These are phyloP conservation scores for Penicillium sp. DNA, from an alignment of 2,329 filamentous ascomycete genomes.

Conservation along the genomic window DNA sequence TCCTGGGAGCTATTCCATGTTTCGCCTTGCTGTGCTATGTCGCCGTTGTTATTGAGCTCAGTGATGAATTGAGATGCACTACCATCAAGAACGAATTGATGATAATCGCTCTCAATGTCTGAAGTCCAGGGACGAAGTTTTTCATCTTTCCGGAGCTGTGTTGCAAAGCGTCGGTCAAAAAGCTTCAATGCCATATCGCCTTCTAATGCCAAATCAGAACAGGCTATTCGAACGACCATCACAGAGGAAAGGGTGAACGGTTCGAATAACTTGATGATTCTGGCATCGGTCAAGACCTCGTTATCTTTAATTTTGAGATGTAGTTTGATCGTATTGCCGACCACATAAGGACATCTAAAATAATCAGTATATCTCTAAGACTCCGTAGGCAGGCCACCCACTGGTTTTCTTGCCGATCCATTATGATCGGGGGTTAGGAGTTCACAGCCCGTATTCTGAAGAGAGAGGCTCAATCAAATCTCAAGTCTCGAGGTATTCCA, in stretches of 20 bases:
- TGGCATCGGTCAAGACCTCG: neutral
- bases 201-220: slow-evolving; percentile 1
- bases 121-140: slow-evolving; percentile 12
- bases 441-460: too few species aligned
- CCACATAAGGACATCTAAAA: slow-evolving; percentile 11
- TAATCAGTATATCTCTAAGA: neutral
- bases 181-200: slow-evolving; percentile 19
- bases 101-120: slow-evolving; percentile 14
- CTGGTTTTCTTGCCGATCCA: too few species aligned
- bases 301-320: neutral
- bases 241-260: slow-evolving; percentile 18
- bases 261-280: slow-evolving; percentile 15
- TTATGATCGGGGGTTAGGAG: too few species aligned
- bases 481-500: too few species aligned
- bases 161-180: slow-evolving; percentile 21
- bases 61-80: neutral
- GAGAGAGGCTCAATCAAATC: too few species aligned
- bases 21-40: neutral
- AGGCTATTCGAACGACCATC: slow-evolving; percentile 10
- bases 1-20: slow-evolving; percentile 12
- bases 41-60: slow-evolving; percentile 1
- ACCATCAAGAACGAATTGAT: slow-evolving; percentile 15
- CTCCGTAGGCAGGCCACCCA: too few species aligned
- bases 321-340: slow-evolving; percentile 1
- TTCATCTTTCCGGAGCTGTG: slow-evolving; percentile 9